Base-by-base conservation (phyloP, 2,329 filamentous ascomycete species). In the Teratosphaeria viscida region DNA sequence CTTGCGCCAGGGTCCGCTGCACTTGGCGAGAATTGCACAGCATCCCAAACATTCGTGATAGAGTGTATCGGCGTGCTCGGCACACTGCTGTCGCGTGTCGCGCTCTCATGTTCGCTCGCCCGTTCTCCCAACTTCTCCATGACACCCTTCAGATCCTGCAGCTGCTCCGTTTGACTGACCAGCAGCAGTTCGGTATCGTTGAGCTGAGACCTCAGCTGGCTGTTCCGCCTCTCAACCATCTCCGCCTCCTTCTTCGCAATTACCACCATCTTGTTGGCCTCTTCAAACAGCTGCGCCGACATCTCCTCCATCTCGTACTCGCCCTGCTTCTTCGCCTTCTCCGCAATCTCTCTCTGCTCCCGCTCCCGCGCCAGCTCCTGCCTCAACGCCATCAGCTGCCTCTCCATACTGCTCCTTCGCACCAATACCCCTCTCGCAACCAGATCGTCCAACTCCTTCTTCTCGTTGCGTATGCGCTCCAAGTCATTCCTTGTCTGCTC, bases 231-330 rank as follows among this genome's bases (percentile, higher is more conserved):
- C 70, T 88, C 88, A 60, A 91, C 86, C 4, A 82, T 81, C 65
- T 96, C 91, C 43, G 90, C 87, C 67, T 96, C 90, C 64, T 84
- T 85, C 62, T 95, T 90, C 43, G 92, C 92, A 16, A 85, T 85
- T 49, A 92, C 89, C 57, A 99, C 94, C 92, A 99, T 97, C 74
- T 88, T 92, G 77, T 99, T 97, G 56, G 94, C 94, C 78, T 99
- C 92, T 71, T 97, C 91, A 64, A 99, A 99, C n/a, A 99, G 81
- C 32, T 90, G 91, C 1, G 90, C 86, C 0, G 94, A 97, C 64
- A 99, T 75, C 57, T 85, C 89, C 75, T 97, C 94, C 54, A 99
- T 78, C 74, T 99, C 94, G 66, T 88, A 86, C 73, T 99, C 94
- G 34, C 96, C 96, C 63, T 86, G 86, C 73, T 88, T 89, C 78